Base-by-base conservation (phyloP, 1,284 basidiomycete species). In the Schizopora paradoxa region DNA sequence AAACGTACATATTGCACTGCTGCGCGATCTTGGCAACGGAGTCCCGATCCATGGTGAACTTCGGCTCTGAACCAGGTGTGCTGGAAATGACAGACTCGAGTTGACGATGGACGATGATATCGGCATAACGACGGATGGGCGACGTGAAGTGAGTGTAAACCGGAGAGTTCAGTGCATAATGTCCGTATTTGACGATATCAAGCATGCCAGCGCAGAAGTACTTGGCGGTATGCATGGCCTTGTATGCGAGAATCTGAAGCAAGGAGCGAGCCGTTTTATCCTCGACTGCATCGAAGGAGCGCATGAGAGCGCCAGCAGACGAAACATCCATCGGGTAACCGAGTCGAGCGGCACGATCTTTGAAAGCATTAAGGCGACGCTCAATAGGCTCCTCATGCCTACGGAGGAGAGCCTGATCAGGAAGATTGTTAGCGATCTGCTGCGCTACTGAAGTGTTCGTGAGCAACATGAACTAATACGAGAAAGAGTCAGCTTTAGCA, bases 151-250 rank as follows among this genome's bases (percentile, higher is more conserved):
- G 95, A 19, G 94, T 96, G 72, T 99, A 99, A 41, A 99, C 72
- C 6, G 96, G 93, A 5, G 82, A 73, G 57, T 86, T 95, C 56
- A 99, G 73, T 1, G 93, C 85, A 63, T 91, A 98, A 68, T 99
- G 96, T 27, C 79, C 70, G 63, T 98, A 99, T 70, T 99, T 98
- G 35, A 93, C 91, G 60, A 99, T 99, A 66, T 99, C 96, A 56
- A 99, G 76, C 91, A 98, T 96, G 54, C 96, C 96, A 21, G 94
- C 82, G 63, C 95, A 99, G 81, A 97, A 99, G 69, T 99, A 98
- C 64, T 94, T 94, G 53, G 96, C 91, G 43, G 83, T 80, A 51
- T 86, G 85, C 58, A 95, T 96, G 14, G 91, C 82, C 66, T 96
- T 97, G 61, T 81, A 85, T 25, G 85, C 81, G 33, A 97, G 72